Percentiles rank a stretch among this genome's conserved stretches.
Conservation (phyloP, 495 filamentous ascomycete species). For the Xylaria bambusicola region DNA sequence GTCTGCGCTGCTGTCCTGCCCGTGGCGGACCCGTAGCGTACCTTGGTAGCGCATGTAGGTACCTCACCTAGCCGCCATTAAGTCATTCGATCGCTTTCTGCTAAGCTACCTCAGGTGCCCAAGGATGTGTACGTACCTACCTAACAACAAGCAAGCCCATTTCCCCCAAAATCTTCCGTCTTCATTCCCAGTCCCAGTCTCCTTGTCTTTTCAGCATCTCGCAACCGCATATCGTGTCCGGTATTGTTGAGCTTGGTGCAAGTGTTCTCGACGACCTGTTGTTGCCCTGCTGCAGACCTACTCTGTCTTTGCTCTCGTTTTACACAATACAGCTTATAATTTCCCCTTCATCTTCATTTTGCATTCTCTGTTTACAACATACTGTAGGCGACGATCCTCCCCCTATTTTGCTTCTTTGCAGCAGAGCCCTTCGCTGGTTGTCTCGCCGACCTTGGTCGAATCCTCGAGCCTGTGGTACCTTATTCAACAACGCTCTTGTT, state of each 20-base stretch:
- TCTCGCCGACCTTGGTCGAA: constrained; percentile 12
- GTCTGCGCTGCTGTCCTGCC: not conserved
- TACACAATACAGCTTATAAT: constrained; percentile 12
- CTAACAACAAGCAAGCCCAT: constrained; percentile 2
- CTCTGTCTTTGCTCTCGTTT: constrained; percentile 7
- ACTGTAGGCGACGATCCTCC: not conserved
- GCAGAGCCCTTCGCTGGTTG: constrained; percentile 8
- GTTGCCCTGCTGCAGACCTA: constrained; percentile 7
- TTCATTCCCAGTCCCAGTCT: constrained; percentile 19
- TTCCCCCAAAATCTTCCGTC: constrained; percentile 13
- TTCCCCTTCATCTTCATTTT: not conserved
- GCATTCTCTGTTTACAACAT: constrained; percentile 5
- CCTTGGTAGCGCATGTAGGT: not conserved
- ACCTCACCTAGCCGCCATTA: constrained; percentile 8
- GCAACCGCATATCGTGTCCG: constrained; percentile 14
- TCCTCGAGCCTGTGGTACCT: constrained; percentile 7
- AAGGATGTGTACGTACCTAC: too few relatives aligned
- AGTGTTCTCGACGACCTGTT: constrained; percentile 12
- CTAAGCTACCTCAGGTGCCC: not conserved
- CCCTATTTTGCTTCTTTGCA: constrained; percentile 17
- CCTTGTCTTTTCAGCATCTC: constrained; percentile 18
- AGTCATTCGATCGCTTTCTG: constrained; percentile 7
- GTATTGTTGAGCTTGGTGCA: constrained; percentile 3
- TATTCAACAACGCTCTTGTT: constrained; percentile 17
- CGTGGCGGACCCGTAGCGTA: not conserved